Conservation (phyloP, 2,329 filamentous ascomycete genomes). For the Xylaria sp. region DNA sequence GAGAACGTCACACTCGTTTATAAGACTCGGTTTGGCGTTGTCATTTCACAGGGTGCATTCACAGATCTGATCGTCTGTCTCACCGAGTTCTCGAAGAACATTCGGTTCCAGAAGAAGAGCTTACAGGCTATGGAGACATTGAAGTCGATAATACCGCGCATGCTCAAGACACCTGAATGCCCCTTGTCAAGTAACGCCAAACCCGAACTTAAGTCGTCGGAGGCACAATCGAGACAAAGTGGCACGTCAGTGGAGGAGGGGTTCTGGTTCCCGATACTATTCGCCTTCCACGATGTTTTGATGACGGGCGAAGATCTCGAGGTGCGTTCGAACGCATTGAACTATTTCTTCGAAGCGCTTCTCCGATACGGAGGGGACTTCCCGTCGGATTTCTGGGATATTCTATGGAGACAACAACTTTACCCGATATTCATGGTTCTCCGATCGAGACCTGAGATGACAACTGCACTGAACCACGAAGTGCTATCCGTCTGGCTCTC, state of each 20-base stretch:
- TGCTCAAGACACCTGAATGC: slow-evolving; percentile 94
- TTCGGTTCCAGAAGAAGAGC: slow-evolving; percentile 97
- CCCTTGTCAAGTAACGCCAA: slow-evolving; percentile 60
- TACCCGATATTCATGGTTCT: slow-evolving; percentile 99
- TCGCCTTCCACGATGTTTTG: slow-evolving; percentile 96
- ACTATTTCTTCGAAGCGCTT: slow-evolving; percentile 93
- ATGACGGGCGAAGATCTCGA: slow-evolving; percentile 99
- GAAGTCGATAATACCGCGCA: slow-evolving; percentile 87
- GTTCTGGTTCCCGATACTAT: slow-evolving; percentile 97
- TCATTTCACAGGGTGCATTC: slow-evolving; percentile 94
- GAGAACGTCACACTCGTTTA: slow-evolving; percentile 96
- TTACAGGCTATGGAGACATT: slow-evolving; percentile 91
- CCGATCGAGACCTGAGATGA: slow-evolving; percentile 93
- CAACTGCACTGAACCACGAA: slow-evolving; percentile 90
- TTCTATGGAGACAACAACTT: slow-evolving; percentile 90
- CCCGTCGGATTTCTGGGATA: slow-evolving; percentile 95
- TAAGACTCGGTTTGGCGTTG: slow-evolving; percentile 88
- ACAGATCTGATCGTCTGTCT: slow-evolving; percentile 93
- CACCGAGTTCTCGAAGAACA: slow-evolving; percentile 98
- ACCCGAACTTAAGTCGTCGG: slow-evolving; percentile 37
- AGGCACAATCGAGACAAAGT: slow-evolving; percentile 48
- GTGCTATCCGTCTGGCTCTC: slow-evolving; percentile 98
- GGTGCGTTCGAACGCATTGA: slow-evolving; percentile 82
- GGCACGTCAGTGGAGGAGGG: slow-evolving; percentile 92
- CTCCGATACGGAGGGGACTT: slow-evolving; percentile 88